These are phyloP conservation scores for Annona cherimola DNA, from an alignment of 164 flowering plant genomes.

Conservation along the genomic window DNA sequence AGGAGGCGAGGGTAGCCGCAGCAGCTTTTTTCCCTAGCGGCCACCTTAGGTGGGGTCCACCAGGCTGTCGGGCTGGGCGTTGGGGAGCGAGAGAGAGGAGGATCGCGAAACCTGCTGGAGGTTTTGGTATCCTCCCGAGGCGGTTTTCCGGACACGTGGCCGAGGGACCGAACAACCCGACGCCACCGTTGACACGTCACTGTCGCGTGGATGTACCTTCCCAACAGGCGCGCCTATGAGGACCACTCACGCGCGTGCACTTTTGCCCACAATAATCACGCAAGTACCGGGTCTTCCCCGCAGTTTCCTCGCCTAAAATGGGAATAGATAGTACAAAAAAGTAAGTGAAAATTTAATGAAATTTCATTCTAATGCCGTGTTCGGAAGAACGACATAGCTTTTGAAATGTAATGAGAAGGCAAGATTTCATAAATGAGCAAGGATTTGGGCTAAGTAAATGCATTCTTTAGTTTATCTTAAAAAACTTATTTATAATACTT, in stretches of 20 bases:
- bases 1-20: not conserved
- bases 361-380: too few species aligned
- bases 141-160: not conserved
- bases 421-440: too few species aligned
- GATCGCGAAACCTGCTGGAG: not conserved
- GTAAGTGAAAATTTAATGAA: too few species aligned
- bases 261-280: not conserved
- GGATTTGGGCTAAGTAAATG: too few species aligned
- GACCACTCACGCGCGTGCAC: not conserved
- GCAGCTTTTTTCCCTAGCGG: not conserved
- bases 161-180: not conserved
- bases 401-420: too few species aligned
- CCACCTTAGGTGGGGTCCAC: not conserved
- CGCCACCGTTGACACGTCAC: conserved; percentile 2
- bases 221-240: not conserved
- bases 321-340: too few species aligned
- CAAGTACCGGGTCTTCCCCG: too few species aligned
- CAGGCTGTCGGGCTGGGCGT: not conserved
- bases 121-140: not conserved
- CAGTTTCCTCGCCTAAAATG: too few species aligned
- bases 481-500: too few species aligned
- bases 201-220: not conserved
- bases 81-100: not conserved
- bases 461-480: too few species aligned
- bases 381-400: too few species aligned